phyloP scores from a whole-genome alignment of 1,139 yeast species.

The Geotrichum armillariae region DNA sequence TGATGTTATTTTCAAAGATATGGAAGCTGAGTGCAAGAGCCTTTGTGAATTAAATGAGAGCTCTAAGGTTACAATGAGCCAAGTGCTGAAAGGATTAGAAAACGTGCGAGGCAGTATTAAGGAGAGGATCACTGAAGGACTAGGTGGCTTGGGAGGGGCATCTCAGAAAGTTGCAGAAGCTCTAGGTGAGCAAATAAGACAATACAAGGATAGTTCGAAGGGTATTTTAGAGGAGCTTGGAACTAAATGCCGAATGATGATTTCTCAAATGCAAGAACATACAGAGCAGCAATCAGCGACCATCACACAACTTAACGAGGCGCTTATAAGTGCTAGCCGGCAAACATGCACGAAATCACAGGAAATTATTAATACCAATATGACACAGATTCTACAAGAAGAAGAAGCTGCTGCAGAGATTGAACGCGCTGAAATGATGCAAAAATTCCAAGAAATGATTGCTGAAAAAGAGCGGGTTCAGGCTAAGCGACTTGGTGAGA shows the following conservation, averaged over 20 bases:
- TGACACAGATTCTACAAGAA: constrained; percentile 4
- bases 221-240: constrained; percentile 3
- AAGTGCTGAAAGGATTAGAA: constrained; percentile 26
- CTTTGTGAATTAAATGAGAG: constrained; percentile 21
- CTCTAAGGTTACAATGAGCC: constrained; percentile 25
- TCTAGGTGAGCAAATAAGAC: constrained; percentile 5
- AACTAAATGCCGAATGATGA: not conserved
- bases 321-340: constrained; percentile 1
- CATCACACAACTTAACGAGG: constrained; percentile 4
- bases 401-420: constrained; percentile 14
- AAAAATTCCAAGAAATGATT: constrained; percentile 17
- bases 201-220: constrained; percentile 1
- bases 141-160: constrained; percentile 24
- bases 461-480: constrained; percentile 7
- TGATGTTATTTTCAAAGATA: constrained; percentile 22
- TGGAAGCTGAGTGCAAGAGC: constrained; percentile 19
- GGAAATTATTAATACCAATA: not conserved
- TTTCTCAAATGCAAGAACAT: constrained; percentile 16
- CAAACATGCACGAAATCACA: not conserved
- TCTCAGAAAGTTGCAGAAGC: constrained; percentile 23
- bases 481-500: constrained; percentile 1
- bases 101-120: constrained; percentile 28
- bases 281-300: constrained; percentile 16
- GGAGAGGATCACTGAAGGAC: constrained; percentile 27
- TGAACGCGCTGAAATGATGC: constrained; percentile 14